Evolutionary conservation across 495 filamentous ascomycete genomes (phyloP).

Genomic region (Penicillium atrosanguineum): DNA sequence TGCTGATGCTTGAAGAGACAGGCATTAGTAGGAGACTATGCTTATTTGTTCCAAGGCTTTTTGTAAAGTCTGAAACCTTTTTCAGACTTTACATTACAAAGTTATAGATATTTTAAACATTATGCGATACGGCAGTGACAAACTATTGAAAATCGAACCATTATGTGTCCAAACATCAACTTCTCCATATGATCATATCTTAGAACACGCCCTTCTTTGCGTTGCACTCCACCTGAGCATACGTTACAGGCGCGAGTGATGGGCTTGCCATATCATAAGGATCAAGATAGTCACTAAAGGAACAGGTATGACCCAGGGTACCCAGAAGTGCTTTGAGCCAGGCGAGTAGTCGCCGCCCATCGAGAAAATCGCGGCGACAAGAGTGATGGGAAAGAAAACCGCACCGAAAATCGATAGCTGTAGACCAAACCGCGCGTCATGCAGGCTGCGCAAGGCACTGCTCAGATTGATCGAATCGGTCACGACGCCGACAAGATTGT

Average conservation of each 20-base stretch:
- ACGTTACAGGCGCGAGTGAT: not conserved
- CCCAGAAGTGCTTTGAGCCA: not conserved
- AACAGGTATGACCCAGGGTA: not conserved
- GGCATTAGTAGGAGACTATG: no score
- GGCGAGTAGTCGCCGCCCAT: not conserved
- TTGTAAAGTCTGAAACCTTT: no score
- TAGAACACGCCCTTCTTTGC: no score
- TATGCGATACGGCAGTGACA: no score
- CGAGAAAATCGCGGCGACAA: not conserved
- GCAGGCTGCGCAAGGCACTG: not conserved
- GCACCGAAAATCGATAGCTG: not conserved
- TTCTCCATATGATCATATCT: no score
- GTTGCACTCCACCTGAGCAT: not conserved
- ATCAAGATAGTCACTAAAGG: not conserved
- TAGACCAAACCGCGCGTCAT: not conserved
- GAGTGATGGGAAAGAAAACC: not conserved
- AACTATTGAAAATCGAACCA: no score
- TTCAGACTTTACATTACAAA: no score
- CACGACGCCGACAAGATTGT: not conserved
- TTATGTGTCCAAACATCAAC: no score
- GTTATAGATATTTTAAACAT: no score
- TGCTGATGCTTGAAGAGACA: no score
- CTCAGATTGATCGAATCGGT: not conserved
- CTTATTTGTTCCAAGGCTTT: no score
- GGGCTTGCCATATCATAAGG: not conserved